These are phyloP conservation scores for Elasticomyces elasticus DNA, from an alignment of 495 filamentous ascomycete genomes.

Conservation along the genomic window DNA sequence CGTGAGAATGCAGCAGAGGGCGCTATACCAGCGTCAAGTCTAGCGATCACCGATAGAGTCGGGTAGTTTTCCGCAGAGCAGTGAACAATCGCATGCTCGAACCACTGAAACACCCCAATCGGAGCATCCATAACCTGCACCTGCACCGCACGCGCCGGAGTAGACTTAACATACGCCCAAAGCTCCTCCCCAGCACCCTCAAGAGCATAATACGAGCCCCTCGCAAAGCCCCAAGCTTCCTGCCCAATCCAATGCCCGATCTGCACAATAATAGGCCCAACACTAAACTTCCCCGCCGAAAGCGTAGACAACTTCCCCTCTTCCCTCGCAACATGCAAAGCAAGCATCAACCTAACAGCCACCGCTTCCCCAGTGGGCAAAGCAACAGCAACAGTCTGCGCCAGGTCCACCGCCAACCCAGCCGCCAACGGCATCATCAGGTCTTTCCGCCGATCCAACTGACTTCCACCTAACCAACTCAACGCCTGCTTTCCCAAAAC, in stretches of 20 bases:
- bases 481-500: neutral
- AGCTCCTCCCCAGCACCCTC: constrained; percentile 53
- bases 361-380: neutral
- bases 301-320: constrained; percentile 76
- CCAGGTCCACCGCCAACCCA: constrained; percentile 5
- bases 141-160: neutral
- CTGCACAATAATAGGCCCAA: constrained; percentile 67
- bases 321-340: constrained; percentile 75
- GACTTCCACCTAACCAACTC: neutral
- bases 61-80: constrained; percentile 7
- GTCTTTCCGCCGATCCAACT: constrained; percentile 1
- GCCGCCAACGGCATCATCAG: constrained; percentile 8
- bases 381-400: neutral
- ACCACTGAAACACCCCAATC: constrained; percentile 48
- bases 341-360: constrained; percentile 49
- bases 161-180: constrained; percentile 52
- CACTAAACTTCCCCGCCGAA: constrained; percentile 40
- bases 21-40: neutral
- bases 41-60: constrained; percentile 18
- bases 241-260: constrained; percentile 79
- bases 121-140: constrained; percentile 15
- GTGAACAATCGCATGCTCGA: constrained; percentile 39
- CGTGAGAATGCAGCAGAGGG: neutral
- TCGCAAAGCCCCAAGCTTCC: constrained; percentile 52
- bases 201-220: constrained; percentile 54